These are phyloP conservation scores for Furcasterigmium furcatum DNA, from an alignment of 2,329 filamentous ascomycete species.

Conservation along the genomic window DNA sequence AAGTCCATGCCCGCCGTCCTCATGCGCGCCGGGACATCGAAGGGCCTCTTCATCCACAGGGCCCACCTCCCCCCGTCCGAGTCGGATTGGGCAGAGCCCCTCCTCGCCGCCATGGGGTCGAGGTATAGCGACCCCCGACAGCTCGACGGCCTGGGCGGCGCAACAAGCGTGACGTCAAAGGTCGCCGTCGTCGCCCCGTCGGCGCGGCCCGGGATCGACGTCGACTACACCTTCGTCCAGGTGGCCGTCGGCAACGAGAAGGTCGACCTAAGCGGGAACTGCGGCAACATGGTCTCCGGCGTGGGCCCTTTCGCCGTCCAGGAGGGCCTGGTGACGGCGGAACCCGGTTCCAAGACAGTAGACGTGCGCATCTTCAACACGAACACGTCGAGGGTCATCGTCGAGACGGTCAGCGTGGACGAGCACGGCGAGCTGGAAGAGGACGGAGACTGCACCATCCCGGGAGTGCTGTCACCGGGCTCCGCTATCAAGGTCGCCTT, in stretches of 20 bases:
- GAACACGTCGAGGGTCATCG: conserved; percentile 34
- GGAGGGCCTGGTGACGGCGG: conserved; percentile 33
- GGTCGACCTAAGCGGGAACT: conserved; percentile 57
- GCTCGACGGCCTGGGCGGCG: conserved; percentile 61
- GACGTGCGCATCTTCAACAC: conserved; percentile 25
- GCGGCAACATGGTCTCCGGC: conserved; percentile 57
- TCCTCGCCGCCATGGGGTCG: conserved; percentile 51
- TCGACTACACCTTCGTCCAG: conserved; percentile 60
- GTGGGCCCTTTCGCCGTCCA: conserved; percentile 58
- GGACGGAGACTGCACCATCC: conserved; percentile 51
- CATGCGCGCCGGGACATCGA: conserved; percentile 62
- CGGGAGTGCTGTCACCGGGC: conserved; percentile 52
- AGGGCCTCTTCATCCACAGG: conserved; percentile 55
- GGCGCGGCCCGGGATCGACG: conserved; percentile 37
- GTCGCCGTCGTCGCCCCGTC: conserved; percentile 53
- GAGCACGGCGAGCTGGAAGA: conserved; percentile 41
- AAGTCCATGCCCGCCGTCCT: conserved; percentile 45
- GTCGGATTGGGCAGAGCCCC: conserved; percentile 47
- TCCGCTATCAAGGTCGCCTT: conserved; percentile 57
- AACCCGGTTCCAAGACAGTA: conserved; percentile 9
- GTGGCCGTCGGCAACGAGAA: conserved; percentile 50
- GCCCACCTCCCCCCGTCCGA: conserved; percentile 44
- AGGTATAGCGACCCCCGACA: conserved; percentile 53
- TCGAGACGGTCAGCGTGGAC: conserved; percentile 48
- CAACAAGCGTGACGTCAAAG: conserved; percentile 58